Percentiles rank a stretch among this genome's conserved stretches.
phyloP scores from a whole-genome alignment of 2,329 filamentous ascomycete genomes.

The Apiospora arundinis region DNA sequence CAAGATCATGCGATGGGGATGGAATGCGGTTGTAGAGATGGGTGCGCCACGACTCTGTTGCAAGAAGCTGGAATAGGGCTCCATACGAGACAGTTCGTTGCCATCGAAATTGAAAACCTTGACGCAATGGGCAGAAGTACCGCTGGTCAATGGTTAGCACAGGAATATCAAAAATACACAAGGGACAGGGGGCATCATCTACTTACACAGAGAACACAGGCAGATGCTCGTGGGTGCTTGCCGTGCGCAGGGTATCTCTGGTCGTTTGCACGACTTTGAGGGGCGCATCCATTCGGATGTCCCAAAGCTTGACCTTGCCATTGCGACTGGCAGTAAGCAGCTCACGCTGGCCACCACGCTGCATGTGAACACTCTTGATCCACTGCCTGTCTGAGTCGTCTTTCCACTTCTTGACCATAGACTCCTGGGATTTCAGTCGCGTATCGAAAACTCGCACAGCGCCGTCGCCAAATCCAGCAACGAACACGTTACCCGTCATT shows the following conservation, averaged over 20 bases:
- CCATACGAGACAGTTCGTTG: conserved; percentile 77
- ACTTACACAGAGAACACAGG: conserved; percentile 94
- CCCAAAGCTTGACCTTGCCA: conserved; percentile 94
- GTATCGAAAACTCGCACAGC: conserved; percentile 95
- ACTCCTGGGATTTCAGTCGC: conserved; percentile 79
- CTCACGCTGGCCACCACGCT: conserved; percentile 91
- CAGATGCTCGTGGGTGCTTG: conserved; percentile 94
- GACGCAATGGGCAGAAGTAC: conserved; percentile 85
- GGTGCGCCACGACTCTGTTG: conserved; percentile 80
- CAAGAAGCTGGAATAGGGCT: conserved; percentile 90
- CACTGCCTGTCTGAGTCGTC: conserved; percentile 85
- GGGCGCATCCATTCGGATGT: conserved; percentile 84
- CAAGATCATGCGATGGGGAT: conserved; percentile 91
- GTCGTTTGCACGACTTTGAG: conserved; percentile 78
- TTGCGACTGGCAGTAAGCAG: conserved; percentile 89
- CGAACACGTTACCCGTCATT: conserved; percentile 95
- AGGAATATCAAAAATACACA: neutral
- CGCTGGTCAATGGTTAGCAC: conserved; percentile 59
- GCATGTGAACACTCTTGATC: conserved; percentile 96
- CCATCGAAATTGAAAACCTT: conserved; percentile 93
- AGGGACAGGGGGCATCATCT: neutral
- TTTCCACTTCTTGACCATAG: conserved; percentile 97
- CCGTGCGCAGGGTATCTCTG: conserved; percentile 78
- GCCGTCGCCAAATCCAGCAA: conserved; percentile 95
- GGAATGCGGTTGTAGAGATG: conserved; percentile 90